Evolutionary conservation across 768 basidiomycete species (phyloP).

Genomic region (Scleroderma citrinum): DNA sequence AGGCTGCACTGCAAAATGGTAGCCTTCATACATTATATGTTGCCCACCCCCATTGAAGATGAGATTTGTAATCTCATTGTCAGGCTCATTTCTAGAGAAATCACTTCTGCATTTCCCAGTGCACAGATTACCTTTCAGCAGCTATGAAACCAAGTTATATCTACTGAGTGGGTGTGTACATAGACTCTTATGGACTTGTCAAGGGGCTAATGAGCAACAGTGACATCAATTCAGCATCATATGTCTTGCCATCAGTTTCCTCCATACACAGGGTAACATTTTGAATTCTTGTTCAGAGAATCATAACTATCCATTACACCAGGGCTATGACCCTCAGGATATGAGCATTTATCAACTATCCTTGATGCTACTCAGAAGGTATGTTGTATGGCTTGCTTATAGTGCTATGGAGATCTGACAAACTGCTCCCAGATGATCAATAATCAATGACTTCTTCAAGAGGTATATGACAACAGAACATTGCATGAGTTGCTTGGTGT

Average conservation of each 20-base stretch:
- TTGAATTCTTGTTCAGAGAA: constrained; percentile 52
- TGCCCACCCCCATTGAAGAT: constrained; percentile 80
- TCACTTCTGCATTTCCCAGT: constrained; percentile 66
- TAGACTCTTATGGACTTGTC: neutral
- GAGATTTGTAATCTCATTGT: constrained; percentile 76
- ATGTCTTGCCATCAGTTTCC: constrained; percentile 86
- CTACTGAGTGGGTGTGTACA: constrained; percentile 78
- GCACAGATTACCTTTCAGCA: constrained; percentile 84
- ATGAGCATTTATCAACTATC: constrained; percentile 76
- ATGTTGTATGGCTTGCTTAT: constrained; percentile 14
- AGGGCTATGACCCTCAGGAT: constrained; percentile 48
- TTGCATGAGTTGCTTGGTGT: constrained; percentile 59
- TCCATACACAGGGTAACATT: constrained; percentile 64
- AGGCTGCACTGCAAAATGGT: constrained; percentile 86
- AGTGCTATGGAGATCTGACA: constrained; percentile 2
- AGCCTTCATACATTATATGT: constrained; percentile 83
- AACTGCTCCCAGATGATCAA: constrained; percentile 54
- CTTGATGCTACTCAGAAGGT: constrained; percentile 85
- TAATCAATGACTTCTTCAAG: constrained; percentile 62
- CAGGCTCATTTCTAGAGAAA: constrained; percentile 56
- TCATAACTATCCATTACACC: constrained; percentile 39
- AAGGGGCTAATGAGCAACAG: constrained; percentile 36
- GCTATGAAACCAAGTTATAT: constrained; percentile 90
- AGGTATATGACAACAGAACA: constrained; percentile 53
- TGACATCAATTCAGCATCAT: constrained; percentile 94